These are phyloP conservation scores for Penstemon barbatus DNA, from an alignment of 257 asterid species.

Conservation along the genomic window DNA sequence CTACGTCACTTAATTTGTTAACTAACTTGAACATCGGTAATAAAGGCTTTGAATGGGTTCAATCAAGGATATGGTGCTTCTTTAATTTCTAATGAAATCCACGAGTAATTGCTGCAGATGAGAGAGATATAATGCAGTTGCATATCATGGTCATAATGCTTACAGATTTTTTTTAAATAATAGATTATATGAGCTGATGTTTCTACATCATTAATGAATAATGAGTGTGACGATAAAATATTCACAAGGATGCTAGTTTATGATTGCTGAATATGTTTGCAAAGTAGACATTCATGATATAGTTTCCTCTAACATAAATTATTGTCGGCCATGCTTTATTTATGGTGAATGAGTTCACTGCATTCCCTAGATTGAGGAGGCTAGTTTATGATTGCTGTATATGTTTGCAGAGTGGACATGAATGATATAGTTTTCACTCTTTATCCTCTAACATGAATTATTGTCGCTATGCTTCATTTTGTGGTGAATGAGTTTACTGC, in stretches of 20 bases:
- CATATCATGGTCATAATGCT: neutral
- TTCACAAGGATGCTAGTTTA: neutral
- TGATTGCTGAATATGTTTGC: neutral
- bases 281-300: too few relatives aligned
- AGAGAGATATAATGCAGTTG: neutral
- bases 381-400: neutral
- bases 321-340: too few relatives aligned
- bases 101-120: slow-evolving; percentile 5
- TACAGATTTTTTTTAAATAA: neutral
- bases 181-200: neutral
- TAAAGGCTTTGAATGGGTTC: slow-evolving; percentile 1
- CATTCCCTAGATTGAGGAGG: too few relatives aligned
- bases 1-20: neutral
- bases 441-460: neutral
- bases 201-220: neutral
- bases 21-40: neutral
- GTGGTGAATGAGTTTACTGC: neutral
- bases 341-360: too few relatives aligned
- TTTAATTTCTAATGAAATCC: neutral
- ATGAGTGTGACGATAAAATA: neutral
- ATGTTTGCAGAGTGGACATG: neutral
- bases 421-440: slow-evolving; percentile 3
- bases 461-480: neutral
- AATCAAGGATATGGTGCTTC: slow-evolving; percentile 8
- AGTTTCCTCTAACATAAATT: too few relatives aligned